phyloP scores from a whole-genome alignment of 352 stramenopile genomes.

The Pythium rishiriense region DNA sequence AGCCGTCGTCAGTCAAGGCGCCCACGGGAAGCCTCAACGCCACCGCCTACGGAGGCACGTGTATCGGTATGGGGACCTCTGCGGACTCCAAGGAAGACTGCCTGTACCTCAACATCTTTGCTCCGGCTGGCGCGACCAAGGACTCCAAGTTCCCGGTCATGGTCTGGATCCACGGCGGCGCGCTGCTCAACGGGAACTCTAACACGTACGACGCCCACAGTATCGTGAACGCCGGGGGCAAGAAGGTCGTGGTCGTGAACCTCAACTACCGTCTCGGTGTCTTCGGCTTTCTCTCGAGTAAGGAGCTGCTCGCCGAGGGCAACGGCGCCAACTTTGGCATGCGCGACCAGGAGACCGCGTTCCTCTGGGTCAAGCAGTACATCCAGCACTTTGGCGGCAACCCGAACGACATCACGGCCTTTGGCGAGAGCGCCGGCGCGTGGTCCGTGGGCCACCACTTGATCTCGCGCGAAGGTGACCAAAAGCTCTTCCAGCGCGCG shows the following conservation, averaged over 20 bases:
- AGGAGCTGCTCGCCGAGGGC: neutral
- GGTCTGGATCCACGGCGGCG: conserved; percentile 38
- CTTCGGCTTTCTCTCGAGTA: conserved; percentile 1
- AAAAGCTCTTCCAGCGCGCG: conserved; percentile 4
- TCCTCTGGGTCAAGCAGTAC: conserved; percentile 36
- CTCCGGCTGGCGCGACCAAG: conserved; percentile 19
- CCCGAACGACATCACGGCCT: conserved; percentile 31
- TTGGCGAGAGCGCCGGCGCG: conserved; percentile 17
- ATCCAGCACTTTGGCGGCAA: conserved; percentile 38
- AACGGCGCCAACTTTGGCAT: conserved; percentile 25
- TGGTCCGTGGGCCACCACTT: neutral
- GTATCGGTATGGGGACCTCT: neutral
- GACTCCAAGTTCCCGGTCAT: conserved; percentile 31
- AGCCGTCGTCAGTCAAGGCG: neutral
- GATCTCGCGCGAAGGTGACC: neutral
- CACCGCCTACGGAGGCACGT: conserved; percentile 4
- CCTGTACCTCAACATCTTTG: conserved; percentile 37
- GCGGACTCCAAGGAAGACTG: conserved; percentile 29
- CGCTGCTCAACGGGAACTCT: conserved; percentile 14
- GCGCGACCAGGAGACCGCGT: conserved; percentile 28
- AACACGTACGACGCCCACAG: neutral
- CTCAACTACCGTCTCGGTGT: conserved; percentile 32
- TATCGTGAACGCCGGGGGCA: neutral
- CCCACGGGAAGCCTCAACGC: neutral
- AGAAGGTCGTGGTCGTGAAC: conserved; percentile 33